These are phyloP conservation scores for Chlamydomonas reinhardtii DNA, from an alignment of 163 green algal species.

Conservation along the genomic window DNA sequence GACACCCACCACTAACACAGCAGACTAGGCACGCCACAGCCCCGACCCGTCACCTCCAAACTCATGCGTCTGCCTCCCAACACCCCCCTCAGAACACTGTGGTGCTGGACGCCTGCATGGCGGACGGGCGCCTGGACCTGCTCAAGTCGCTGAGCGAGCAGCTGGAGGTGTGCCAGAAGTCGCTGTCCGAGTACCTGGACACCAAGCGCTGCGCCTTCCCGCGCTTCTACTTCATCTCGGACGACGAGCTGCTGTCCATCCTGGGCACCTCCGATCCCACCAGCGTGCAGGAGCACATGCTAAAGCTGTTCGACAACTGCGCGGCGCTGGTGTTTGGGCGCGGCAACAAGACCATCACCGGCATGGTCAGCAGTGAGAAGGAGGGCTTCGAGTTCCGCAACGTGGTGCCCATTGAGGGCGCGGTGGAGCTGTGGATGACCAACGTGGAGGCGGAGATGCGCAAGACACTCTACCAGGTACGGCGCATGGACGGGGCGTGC, in stretches of 20 bases:
- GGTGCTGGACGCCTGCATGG: slow-evolving; percentile 85
- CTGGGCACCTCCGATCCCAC: slow-evolving; percentile 89
- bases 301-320: slow-evolving; percentile 96
- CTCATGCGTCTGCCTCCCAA: too few species aligned
- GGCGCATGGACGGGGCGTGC: not conserved
- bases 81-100: slow-evolving; percentile 68
- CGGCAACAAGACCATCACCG: slow-evolving; percentile 86
- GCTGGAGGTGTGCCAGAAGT: slow-evolving; percentile 93
- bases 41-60: too few species aligned
- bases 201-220: slow-evolving; percentile 91
- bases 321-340: slow-evolving; percentile 82
- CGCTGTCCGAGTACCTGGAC: slow-evolving; percentile 90
- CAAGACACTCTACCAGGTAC: slow-evolving; percentile 72
- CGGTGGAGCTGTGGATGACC: slow-evolving; percentile 91
- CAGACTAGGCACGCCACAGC: too few species aligned
- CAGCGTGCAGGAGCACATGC: slow-evolving; percentile 91
- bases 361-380: slow-evolving; percentile 89
- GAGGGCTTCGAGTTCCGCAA: slow-evolving; percentile 85
- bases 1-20: too few species aligned
- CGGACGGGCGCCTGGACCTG: slow-evolving; percentile 69
- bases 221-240: slow-evolving; percentile 92
- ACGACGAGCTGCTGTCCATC: slow-evolving; percentile 92
- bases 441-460: slow-evolving; percentile 89
- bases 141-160: slow-evolving; percentile 78
- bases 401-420: slow-evolving; percentile 80